phyloP scores from a whole-genome alignment of 257 asterid genomes.

The Euphrasia confusa region DNA sequence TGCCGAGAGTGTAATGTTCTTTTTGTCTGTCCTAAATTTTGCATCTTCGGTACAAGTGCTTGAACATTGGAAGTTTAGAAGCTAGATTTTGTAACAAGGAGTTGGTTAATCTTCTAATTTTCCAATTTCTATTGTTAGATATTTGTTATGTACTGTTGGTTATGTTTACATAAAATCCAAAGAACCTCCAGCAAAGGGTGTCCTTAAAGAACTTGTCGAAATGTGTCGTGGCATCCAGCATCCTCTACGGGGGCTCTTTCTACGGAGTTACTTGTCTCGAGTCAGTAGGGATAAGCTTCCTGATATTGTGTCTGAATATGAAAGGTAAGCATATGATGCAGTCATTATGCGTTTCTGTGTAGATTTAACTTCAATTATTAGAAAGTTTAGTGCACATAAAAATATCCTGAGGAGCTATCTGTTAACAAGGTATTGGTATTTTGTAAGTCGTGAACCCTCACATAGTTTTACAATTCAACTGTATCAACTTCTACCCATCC shows the following conservation, averaged over 20 bases:
- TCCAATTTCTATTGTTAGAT: slow-evolving; percentile 43
- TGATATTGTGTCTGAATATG: slow-evolving; percentile 93
- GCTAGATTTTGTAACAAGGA: slow-evolving; percentile 16
- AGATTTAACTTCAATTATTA: slow-evolving; percentile 16
- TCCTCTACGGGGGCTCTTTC: slow-evolving; percentile 94
- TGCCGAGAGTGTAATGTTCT: slow-evolving; percentile 73
- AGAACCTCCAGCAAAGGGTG: slow-evolving; percentile 98
- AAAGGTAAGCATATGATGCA: slow-evolving; percentile 61
- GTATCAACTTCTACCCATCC: slow-evolving; percentile 8
- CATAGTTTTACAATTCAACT: slow-evolving; percentile 2
- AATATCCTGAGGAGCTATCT: no score
- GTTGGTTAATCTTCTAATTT: slow-evolving; percentile 17
- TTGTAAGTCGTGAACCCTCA: slow-evolving; percentile 2
- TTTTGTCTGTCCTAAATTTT: not conserved
- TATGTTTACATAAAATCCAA: slow-evolving; percentile 91
- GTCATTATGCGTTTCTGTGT: slow-evolving; percentile 16
- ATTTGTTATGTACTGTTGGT: slow-evolving; percentile 94
- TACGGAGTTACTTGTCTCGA: slow-evolving; percentile 97
- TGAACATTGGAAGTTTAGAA: slow-evolving; percentile 10
- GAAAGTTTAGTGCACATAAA: no score
- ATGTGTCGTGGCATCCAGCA: slow-evolving; percentile 98
- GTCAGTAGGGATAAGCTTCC: slow-evolving; percentile 96
- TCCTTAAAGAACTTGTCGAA: slow-evolving; percentile 96
- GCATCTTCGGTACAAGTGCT: slow-evolving; percentile 17
- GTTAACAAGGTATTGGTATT: no score